Base-by-base conservation (phyloP, 192 early-diverging fungal genomes). In the Hyaloraphidium curvatum region DNA sequence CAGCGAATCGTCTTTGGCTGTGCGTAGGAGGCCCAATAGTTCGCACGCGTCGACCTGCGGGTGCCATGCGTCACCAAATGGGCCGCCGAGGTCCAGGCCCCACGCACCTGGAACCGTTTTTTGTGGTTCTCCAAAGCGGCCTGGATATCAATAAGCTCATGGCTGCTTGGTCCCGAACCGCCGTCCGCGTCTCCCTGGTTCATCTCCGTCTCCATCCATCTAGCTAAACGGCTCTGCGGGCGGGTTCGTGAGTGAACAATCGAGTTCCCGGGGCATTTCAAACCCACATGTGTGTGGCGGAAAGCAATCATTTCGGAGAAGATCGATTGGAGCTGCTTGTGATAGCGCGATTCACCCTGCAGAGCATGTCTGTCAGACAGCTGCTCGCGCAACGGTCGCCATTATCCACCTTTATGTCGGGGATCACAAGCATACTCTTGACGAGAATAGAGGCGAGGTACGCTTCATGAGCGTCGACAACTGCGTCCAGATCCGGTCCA, bases 1-100 rank as follows among this genome's bases (percentile, higher is more conserved):
- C 25, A 89, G 64, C 51, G 87, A 78, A 23, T 75, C 77, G 31
- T 83, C 79, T 33, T n/a, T 27, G 43, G 43, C 43, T 48, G 14
- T 48, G 11, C 17, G 25, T 4, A 48, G 43, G 11, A 37, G 17
- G 17, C 35, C 17, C 11, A 37, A 37, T 17, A 17, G 11, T 37
- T 37, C 33, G 33, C 7, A 37, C 9, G 9, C 33, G 33, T 7
- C 33, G n/a, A 37, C 9, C 9, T 37, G 33, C 33, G n/a, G 33
- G 33, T 37, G 33, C 33, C 7, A 11, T 7, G 7, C n/a, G 33
- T 11, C 9, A 37, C 7, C n/a, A 7, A 37, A 37, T 37, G 33
- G 33, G n/a, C 7, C 33, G n/a, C n/a, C n/a, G n/a, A n/a, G n/a
- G n/a, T n/a, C n/a, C n/a, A n/a, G n/a, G n/a, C n/a, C n/a, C n/a